Conservation (phyloP, 306 rosid genomes). For the Begonia fuchsioides region DNA sequence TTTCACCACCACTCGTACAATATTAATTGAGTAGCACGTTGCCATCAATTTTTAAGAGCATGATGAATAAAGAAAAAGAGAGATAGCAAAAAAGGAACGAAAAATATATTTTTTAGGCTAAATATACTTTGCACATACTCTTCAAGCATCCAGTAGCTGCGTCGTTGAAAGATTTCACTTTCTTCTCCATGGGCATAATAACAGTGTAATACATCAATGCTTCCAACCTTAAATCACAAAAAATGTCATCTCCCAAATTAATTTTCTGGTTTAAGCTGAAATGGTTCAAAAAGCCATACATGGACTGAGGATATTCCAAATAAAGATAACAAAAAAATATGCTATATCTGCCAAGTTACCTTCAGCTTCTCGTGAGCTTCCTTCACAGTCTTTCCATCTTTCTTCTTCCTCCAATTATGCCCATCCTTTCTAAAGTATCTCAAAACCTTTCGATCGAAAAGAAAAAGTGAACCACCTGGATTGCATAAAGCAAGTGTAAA, state of each 20-base stretch:
- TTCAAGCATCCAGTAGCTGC: conserved; percentile 96
- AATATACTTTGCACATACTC: conserved; percentile 39
- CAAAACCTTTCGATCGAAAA: conserved; percentile 78
- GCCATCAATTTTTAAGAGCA: no score
- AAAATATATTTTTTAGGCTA: no score
- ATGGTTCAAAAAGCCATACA: no score
- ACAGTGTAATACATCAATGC: conserved; percentile 82
- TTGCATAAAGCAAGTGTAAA: conserved; percentile 1
- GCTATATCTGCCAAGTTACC: conserved; percentile 29
- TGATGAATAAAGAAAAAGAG: not conserved
- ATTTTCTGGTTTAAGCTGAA: not conserved
- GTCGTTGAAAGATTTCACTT: conserved; percentile 77
- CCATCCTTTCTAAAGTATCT: conserved; percentile 93
- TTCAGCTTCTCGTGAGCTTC: conserved; percentile 95
- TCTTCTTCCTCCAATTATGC: conserved; percentile 90
- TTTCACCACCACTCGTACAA: no score
- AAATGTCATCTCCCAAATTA: conserved; percentile 14
- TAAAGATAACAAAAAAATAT: not conserved
- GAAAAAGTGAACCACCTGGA: conserved; percentile 81
- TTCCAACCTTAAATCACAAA: conserved; percentile 70
- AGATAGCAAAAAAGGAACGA: not conserved
- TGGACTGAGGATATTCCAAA: not conserved
- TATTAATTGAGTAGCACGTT: no score
- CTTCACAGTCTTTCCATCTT: conserved; percentile 81
- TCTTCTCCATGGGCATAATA: conserved; percentile 98